Evolutionary conservation across 2,329 filamentous ascomycete genomes (phyloP).

Genomic region (Coniosporium tulheliwenetii): DNA sequence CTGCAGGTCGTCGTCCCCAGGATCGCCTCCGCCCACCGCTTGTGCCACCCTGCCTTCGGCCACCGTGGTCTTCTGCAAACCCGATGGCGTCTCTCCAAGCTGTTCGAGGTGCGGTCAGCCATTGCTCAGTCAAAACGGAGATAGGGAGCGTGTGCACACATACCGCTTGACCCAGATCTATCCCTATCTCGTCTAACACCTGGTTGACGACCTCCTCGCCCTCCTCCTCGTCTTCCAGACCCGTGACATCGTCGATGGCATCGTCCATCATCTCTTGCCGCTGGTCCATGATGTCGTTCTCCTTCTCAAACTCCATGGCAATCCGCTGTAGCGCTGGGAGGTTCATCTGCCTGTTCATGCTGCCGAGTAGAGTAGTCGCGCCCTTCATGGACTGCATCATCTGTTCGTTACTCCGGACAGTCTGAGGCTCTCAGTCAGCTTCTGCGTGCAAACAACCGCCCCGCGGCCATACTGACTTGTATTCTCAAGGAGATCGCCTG

Average conservation of each 20-base stretch:
- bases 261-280: slow-evolving; percentile 99
- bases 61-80: slow-evolving; percentile 57
- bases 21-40: slow-evolving; percentile 59
- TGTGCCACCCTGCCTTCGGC: slow-evolving; percentile 71
- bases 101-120: slow-evolving; percentile 21
- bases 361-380: slow-evolving; percentile 78
- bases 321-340: slow-evolving; percentile 88
- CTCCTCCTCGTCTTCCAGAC: slow-evolving; percentile 80
- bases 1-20: slow-evolving; percentile 75
- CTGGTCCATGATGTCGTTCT: slow-evolving; percentile 99
- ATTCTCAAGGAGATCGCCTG: slow-evolving; percentile 92
- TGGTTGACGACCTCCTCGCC: slow-evolving; percentile 95
- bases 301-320: slow-evolving; percentile 96
- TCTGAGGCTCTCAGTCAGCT: slow-evolving; percentile 35
- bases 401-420: slow-evolving; percentile 93
- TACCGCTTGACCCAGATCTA: slow-evolving; percentile 82
- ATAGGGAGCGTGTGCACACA: slow-evolving; percentile 20
- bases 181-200: slow-evolving; percentile 89
- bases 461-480: slow-evolving; percentile 44
- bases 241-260: slow-evolving; percentile 92
- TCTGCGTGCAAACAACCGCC: background rate
- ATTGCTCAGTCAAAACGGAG: background rate
- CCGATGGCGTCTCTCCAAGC: slow-evolving; percentile 84
- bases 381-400: slow-evolving; percentile 99
- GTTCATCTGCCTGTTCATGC: slow-evolving; percentile 98